Evolutionary conservation across 768 basidiomycete genomes (phyloP).

Genomic region (Gloeopeniophorella convolvens): DNA sequence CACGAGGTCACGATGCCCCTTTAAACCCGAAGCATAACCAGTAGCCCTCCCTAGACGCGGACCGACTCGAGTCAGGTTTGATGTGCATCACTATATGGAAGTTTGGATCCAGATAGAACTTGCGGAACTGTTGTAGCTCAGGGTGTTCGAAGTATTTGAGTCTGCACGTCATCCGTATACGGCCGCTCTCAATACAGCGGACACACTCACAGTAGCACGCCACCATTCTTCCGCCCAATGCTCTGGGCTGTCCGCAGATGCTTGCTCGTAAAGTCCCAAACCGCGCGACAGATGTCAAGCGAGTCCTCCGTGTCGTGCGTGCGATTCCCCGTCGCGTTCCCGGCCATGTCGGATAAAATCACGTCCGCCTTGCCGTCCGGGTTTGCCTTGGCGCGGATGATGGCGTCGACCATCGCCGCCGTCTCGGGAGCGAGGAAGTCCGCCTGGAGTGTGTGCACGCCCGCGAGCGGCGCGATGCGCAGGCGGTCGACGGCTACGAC

Average conservation of each 20-base stretch:
- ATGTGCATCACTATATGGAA: constrained; percentile 63
- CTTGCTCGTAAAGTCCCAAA: constrained; percentile 56
- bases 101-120: constrained; percentile 45
- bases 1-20: neutral
- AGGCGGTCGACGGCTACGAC: constrained; percentile 82
- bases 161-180: constrained; percentile 33
- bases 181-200: constrained; percentile 10
- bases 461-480: constrained; percentile 60
- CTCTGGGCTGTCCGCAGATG: constrained; percentile 45
- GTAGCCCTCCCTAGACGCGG: constrained; percentile 77
- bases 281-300: constrained; percentile 68
- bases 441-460: constrained; percentile 66
- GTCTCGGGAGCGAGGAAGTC: constrained; percentile 67
- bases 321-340: constrained; percentile 69
- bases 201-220: constrained; percentile 49
- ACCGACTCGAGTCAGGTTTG: constrained; percentile 79
- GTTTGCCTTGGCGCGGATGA: constrained; percentile 30
- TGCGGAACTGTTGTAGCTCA: constrained; percentile 56
- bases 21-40: constrained; percentile 76
- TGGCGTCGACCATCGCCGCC: constrained; percentile 36
- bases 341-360: constrained; percentile 87
- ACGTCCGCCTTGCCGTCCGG: constrained; percentile 56
- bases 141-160: constrained; percentile 86
- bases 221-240: constrained; percentile 38
- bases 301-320: constrained; percentile 59